Evolutionary conservation across 306 rosid genomes (phyloP).

Genomic region (Luffa acutangula): DNA sequence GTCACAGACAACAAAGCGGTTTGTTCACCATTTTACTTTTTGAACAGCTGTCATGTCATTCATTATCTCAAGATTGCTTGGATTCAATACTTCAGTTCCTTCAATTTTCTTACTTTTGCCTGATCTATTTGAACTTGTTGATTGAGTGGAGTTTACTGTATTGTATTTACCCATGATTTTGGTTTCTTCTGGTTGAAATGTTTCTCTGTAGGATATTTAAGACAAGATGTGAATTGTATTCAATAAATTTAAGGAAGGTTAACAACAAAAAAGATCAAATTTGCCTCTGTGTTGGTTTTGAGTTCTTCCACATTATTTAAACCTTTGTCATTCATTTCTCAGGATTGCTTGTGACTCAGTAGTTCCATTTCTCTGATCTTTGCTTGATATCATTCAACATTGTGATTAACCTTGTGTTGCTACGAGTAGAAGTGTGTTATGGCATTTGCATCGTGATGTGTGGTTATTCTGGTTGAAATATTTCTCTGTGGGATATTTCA

Average conservation of each 20-base stretch:
- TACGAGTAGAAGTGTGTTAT: not conserved
- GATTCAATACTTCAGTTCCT: not conserved
- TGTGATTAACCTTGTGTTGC: not conserved
- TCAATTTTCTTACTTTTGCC: not conserved
- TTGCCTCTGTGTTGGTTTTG: not conserved
- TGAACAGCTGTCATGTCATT: not conserved
- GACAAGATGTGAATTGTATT: not conserved
- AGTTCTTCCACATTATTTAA: conserved; percentile 6
- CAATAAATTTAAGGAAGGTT: not conserved
- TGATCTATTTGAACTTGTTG: not conserved
- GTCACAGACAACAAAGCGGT: conserved; percentile 75
- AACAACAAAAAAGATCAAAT: not conserved
- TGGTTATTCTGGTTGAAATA: not conserved
- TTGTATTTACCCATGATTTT: not conserved
- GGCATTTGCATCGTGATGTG: not conserved
- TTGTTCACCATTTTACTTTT: not conserved
- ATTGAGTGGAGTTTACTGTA: not conserved
- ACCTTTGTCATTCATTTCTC: not conserved
- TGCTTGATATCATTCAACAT: not conserved
- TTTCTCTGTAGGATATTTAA: not conserved
- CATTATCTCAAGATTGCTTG: not conserved
- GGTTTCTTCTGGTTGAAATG: not conserved
- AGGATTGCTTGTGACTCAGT: not conserved
- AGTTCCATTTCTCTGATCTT: not conserved
- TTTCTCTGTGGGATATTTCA: not conserved